These are phyloP conservation scores for Myxozyma vanderwaltii DNA, from an alignment of 805 yeast species.

Conservation along the genomic window DNA sequence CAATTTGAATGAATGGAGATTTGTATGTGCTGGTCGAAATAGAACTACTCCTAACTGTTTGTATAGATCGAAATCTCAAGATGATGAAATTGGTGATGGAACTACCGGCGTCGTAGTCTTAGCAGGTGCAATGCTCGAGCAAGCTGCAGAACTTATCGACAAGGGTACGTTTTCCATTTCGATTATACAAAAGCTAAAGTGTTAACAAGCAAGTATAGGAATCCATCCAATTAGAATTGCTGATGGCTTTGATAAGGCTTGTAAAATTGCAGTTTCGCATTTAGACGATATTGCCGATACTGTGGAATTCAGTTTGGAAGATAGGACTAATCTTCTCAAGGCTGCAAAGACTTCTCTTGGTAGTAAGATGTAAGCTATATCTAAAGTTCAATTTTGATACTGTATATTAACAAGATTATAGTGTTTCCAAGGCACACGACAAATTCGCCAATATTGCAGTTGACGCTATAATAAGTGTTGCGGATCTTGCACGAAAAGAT, in stretches of 20 bases:
- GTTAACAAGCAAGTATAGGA: slow-evolving; percentile 49
- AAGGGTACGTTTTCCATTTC: no score
- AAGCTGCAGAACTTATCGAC: slow-evolving; percentile 90
- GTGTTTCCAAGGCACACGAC: slow-evolving; percentile 87
- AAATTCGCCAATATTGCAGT: slow-evolving; percentile 97
- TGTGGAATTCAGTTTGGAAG: slow-evolving; percentile 54
- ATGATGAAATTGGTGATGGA: slow-evolving; percentile 98
- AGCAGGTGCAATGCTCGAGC: slow-evolving; percentile 92
- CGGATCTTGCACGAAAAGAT: slow-evolving; percentile 87
- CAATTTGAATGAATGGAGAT: no score
- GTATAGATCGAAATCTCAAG: slow-evolving; percentile 73
- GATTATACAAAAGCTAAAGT: neutral
- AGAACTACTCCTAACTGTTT: no score
- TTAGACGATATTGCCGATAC: slow-evolving; percentile 76
- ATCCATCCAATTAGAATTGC: slow-evolving; percentile 97
- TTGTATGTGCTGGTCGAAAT: no score
- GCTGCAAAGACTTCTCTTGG: slow-evolving; percentile 96
- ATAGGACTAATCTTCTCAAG: slow-evolving; percentile 60
- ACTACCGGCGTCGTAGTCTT: slow-evolving; percentile 98
- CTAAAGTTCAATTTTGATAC: neutral
- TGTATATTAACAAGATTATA: neutral
- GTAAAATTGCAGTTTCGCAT: slow-evolving; percentile 80
- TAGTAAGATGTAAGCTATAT: slow-evolving; percentile 62
- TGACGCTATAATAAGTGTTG: slow-evolving; percentile 89
- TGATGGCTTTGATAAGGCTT: slow-evolving; percentile 96